Evolutionary conservation across 192 early-diverging fungal genomes (phyloP).

Genomic region (Coemansia sp.): DNA sequence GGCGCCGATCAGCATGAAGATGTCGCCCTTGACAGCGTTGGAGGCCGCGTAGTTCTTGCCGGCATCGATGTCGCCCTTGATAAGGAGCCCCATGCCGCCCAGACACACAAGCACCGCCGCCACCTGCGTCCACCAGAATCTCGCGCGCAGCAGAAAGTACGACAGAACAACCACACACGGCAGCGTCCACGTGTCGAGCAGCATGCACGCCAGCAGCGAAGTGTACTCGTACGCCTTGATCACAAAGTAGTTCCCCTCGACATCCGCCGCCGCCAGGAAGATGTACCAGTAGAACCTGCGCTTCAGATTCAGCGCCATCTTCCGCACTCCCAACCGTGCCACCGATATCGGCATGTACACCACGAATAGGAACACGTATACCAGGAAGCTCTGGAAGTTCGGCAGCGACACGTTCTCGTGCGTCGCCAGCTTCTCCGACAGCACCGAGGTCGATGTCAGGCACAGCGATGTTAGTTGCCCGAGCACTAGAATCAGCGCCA

Average conservation of each 20-base stretch:
- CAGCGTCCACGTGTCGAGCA: conserved; percentile 77
- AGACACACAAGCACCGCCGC: conserved; percentile 69
- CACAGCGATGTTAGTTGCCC: conserved; percentile 74
- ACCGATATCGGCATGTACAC: conserved; percentile 57
- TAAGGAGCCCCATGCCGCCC: conserved; percentile 67
- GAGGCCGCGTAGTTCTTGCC: conserved; percentile 60
- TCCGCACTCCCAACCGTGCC: conserved; percentile 37
- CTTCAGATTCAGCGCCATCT: conserved; percentile 44
- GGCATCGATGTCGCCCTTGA: conserved; percentile 65
- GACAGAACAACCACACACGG: conserved; percentile 74
- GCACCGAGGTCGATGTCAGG: conserved; percentile 72
- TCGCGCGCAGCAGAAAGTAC: conserved; percentile 63
- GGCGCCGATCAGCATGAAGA: conserved; percentile 72
- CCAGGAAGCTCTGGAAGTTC: conserved; percentile 72
- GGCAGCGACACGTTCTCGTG: conserved; percentile 61
- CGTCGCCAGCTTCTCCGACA: conserved; percentile 62
- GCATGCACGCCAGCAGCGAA: conserved; percentile 72
- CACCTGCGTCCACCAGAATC: conserved; percentile 68
- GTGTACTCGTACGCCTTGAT: conserved; percentile 79
- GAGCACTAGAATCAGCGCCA: conserved; percentile 54
- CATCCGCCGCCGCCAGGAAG: conserved; percentile 69
- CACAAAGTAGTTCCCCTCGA: conserved; percentile 83
- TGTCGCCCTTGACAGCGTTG: conserved; percentile 67
- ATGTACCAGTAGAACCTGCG: conserved; percentile 57
- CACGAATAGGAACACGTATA: conserved; percentile 57